phyloP scores from a whole-genome alignment of 345 rosid genomes.

The Isatis tinctoria region DNA sequence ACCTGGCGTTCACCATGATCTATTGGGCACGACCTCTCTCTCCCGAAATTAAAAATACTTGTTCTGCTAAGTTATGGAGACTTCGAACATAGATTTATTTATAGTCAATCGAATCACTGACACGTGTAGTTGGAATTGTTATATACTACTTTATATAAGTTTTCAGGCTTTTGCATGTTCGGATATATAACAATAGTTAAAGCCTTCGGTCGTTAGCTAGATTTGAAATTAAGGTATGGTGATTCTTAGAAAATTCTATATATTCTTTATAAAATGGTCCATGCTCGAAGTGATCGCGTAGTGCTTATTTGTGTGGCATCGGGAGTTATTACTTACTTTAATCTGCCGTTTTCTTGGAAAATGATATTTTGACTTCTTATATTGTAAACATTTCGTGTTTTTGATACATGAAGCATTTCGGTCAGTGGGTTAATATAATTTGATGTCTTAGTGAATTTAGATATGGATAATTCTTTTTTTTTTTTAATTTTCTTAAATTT shows the following conservation, averaged over 20 bases:
- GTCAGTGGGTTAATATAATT: neutral
- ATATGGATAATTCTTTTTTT: neutral
- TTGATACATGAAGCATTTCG: neutral
- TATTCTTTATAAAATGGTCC: neutral
- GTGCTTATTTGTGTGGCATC: neutral
- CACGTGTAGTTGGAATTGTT: slow-evolving; percentile 10
- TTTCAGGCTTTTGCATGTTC: neutral
- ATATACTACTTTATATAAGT: neutral
- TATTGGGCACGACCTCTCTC: slow-evolving; percentile 10
- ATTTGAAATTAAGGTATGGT: neutral
- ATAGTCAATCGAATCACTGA: slow-evolving; percentile 5
- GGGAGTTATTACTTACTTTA: neutral
- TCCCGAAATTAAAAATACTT: neutral
- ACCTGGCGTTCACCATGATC: slow-evolving; percentile 8
- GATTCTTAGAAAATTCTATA: neutral
- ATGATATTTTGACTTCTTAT: neutral
- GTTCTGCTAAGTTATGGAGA: neutral
- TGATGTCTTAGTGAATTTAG: neutral
- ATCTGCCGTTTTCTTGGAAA: neutral
- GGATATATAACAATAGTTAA: neutral
- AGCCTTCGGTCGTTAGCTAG: neutral
- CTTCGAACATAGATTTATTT: slow-evolving; percentile 5
- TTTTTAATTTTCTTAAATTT: neutral
- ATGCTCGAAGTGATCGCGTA: neutral
- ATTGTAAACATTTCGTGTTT: neutral